These are phyloP conservation scores for Talaromyces sp. DNA, from an alignment of 2,329 filamentous ascomycete species.

Conservation along the genomic window DNA sequence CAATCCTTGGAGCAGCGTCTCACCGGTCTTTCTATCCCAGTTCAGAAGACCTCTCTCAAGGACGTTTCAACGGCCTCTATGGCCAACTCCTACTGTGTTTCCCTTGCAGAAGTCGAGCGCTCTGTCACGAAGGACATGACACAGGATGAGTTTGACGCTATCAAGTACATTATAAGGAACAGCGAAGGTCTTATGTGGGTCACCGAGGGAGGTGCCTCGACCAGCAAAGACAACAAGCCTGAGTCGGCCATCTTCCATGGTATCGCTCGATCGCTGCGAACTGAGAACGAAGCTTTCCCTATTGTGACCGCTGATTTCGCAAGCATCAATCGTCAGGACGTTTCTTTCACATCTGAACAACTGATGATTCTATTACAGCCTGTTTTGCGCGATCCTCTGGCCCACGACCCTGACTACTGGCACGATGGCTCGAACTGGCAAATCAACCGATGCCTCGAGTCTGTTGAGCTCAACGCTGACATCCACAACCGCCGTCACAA, in stretches of 20 bases:
- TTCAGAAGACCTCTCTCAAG: neutral
- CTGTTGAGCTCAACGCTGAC: neutral
- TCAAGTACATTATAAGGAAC: neutral
- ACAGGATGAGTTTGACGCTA: neutral
- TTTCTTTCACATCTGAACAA: neutral
- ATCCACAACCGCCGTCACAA: neutral
- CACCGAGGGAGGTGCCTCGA: neutral
- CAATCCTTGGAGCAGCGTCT: neutral
- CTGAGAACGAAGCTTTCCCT: neutral
- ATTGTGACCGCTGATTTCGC: neutral
- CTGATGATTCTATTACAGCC: neutral
- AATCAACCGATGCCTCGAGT: neutral
- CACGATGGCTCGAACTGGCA: neutral
- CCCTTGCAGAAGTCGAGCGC: conserved; percentile 3
- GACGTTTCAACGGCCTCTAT: neutral
- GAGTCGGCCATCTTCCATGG: neutral
- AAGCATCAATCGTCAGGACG: neutral
- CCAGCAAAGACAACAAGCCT: neutral
- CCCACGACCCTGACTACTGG: neutral
- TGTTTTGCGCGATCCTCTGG: neutral
- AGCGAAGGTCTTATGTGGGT: conserved; percentile 10
- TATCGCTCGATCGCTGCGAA: conserved; percentile 3
- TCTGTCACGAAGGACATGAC: neutral
- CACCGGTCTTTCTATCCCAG: neutral
- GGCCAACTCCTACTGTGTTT: neutral